phyloP scores from a whole-genome alignment of 78 protist genomes.

The Emiliania huxleyi region DNA sequence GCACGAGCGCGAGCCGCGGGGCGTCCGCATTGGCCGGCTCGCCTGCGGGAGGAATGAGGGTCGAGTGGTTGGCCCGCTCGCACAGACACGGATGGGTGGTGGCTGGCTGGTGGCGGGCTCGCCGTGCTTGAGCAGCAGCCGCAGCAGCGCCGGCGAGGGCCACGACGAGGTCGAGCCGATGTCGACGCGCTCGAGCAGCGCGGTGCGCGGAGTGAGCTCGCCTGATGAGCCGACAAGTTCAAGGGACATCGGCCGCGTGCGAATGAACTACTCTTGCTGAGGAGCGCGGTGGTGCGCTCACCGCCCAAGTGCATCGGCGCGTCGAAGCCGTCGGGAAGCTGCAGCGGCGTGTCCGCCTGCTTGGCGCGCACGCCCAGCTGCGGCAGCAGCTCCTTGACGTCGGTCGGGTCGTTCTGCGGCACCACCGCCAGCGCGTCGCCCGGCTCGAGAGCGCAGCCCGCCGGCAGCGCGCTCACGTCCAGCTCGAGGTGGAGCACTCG shows the following conservation, averaged over 20 bases:
- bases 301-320: background rate
- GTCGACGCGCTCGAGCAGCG: background rate
- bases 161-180: background rate
- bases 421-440: background rate
- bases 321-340: too few species aligned
- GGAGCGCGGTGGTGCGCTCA: too few species aligned
- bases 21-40: background rate
- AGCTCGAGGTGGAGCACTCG: background rate
- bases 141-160: background rate
- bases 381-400: background rate
- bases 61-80: too few species aligned
- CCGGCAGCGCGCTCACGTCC: background rate
- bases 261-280: too few species aligned
- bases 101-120: too few species aligned
- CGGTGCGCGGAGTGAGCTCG: background rate
- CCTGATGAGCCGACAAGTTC: too few species aligned
- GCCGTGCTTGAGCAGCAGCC: background rate
- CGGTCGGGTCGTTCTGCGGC: background rate
- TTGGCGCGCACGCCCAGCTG: background rate
- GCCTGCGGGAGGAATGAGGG: too few species aligned
- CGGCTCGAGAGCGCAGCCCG: background rate
- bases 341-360: background rate
- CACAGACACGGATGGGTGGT: too few species aligned
- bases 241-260: too few species aligned
- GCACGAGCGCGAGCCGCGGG: background rate